These are phyloP conservation scores for Boletus rubropictus DNA, from an alignment of 768 basidiomycete genomes.

Conservation along the genomic window DNA sequence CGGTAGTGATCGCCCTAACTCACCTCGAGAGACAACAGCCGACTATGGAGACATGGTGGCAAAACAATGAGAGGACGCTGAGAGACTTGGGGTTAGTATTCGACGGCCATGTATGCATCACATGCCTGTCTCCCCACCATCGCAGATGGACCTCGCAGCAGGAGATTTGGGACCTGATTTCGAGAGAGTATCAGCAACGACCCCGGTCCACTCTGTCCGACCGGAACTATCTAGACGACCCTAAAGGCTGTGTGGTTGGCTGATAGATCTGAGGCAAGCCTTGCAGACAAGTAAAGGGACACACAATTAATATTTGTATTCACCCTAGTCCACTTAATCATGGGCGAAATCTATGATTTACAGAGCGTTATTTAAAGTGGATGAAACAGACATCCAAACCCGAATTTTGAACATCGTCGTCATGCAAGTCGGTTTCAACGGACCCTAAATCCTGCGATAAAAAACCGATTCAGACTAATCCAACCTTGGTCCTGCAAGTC, in stretches of 20 bases:
- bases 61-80: slow-evolving; percentile 19
- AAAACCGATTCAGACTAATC: slow-evolving; percentile 13
- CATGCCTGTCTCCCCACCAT: slow-evolving; percentile 13
- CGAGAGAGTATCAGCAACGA: slow-evolving; percentile 3
- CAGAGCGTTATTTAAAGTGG: neutral
- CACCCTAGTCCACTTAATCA: neutral
- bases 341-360: slow-evolving; percentile 7
- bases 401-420: neutral
- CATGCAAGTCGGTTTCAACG: neutral
- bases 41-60: slow-evolving; percentile 33
- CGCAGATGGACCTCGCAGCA: slow-evolving; percentile 16
- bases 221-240: slow-evolving; percentile 4
- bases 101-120: slow-evolving; percentile 28
- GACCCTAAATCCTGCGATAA: neutral
- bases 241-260: slow-evolving; percentile 17
- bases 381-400: neutral
- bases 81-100: slow-evolving; percentile 18
- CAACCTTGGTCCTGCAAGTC: slow-evolving; percentile 66
- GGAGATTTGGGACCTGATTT: slow-evolving; percentile 13
- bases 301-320: slow-evolving; percentile 5
- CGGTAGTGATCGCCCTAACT: slow-evolving; percentile 35
- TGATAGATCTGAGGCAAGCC: slow-evolving; percentile 5
- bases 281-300: neutral
- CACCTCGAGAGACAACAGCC: slow-evolving; percentile 31
- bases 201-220: neutral